Conservation (phyloP, 768 basidiomycete genomes). For the Filobasidium wieringae region DNA sequence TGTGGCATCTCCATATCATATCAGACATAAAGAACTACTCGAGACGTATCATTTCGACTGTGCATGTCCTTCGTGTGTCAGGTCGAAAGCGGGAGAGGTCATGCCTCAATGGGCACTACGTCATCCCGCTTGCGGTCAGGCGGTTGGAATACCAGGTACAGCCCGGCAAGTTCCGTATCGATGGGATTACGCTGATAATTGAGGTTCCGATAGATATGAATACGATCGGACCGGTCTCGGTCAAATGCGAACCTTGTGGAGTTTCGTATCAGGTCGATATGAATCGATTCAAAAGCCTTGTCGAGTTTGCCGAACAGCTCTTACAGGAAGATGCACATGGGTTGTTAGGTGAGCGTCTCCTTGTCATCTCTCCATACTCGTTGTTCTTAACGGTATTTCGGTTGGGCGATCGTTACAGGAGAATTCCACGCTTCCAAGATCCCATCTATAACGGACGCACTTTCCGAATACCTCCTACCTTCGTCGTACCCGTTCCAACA, state of each 20-base stretch:
- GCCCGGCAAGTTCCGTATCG: not conserved
- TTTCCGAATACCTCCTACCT: constrained; percentile 42
- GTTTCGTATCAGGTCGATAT: not conserved
- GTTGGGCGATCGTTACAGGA: too few species aligned
- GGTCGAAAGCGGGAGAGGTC: constrained; percentile 22
- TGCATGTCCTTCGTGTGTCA: constrained; percentile 51
- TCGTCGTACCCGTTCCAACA: constrained; percentile 68
- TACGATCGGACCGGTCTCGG: not conserved
- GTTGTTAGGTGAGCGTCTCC: not conserved
- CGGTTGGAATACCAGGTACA: constrained; percentile 18
- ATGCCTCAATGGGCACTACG: constrained; percentile 60
- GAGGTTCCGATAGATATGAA: not conserved
- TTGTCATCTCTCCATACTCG: not conserved
- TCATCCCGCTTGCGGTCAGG: constrained; percentile 16
- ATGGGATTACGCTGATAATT: not conserved
- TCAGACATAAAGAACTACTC: constrained; percentile 50
- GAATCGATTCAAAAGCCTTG: not conserved
- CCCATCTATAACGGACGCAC: not conserved
- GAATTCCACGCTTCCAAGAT: not conserved
- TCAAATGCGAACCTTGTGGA: not conserved
- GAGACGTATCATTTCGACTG: constrained; percentile 75
- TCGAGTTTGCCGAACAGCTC: not conserved
- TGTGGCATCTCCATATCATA: constrained; percentile 53
- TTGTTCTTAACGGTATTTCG: too few species aligned
- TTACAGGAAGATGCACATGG: not conserved